Evolutionary conservation across 805 yeast species (phyloP).

Genomic region (Clavispora phyllophila): DNA sequence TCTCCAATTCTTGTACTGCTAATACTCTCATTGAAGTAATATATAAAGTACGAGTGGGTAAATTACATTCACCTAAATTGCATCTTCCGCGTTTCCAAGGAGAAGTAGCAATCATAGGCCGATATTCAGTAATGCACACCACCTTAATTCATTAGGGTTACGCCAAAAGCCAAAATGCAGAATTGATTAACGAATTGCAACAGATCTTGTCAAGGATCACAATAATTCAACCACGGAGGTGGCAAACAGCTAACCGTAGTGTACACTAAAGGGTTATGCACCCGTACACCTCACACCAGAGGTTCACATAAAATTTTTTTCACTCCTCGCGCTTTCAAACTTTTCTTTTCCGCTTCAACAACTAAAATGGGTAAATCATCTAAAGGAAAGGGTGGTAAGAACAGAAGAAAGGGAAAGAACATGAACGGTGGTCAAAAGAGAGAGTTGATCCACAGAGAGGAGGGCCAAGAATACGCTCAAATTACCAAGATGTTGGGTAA

Average conservation of each 20-base stretch:
- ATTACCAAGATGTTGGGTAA: constrained; percentile 97
- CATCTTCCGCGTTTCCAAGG: no score
- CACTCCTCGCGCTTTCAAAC: not conserved
- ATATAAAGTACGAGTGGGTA: no score
- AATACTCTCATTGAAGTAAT: no score
- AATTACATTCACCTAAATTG: no score
- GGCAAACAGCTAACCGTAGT: not conserved
- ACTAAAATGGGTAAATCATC: constrained; percentile 62
- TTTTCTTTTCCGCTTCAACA: constrained; percentile 8
- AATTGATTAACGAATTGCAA: no score
- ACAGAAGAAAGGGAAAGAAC: constrained; percentile 98
- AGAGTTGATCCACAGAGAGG: constrained; percentile 87
- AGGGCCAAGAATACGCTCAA: constrained; percentile 98
- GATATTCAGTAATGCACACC: no score
- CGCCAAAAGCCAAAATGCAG: no score
- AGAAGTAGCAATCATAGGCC: no score
- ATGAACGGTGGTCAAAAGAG: constrained; percentile 88
- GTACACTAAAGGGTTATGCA: not conserved
- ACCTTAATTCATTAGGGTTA: no score
- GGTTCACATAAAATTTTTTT: constrained; percentile 2
- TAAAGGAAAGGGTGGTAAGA: constrained; percentile 84
- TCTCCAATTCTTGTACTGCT: no score
- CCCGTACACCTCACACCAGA: constrained; percentile 10
- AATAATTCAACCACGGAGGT: no score
- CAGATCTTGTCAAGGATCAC: no score